Conservation (phyloP, 2,329 filamentous ascomycete species). For the Cercospora beticola region DNA sequence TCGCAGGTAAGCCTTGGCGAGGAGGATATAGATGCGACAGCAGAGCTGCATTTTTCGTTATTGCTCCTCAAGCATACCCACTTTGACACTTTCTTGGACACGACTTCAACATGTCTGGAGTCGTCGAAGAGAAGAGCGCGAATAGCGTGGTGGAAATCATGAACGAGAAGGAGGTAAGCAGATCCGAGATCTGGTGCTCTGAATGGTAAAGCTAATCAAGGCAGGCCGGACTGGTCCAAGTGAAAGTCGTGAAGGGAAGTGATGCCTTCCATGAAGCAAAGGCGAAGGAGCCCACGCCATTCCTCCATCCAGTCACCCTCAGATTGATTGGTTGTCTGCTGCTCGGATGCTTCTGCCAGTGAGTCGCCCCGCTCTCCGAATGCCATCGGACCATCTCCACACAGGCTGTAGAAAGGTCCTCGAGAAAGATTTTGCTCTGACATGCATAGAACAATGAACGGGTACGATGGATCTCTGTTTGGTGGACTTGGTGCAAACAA, state of each 20-base stretch:
- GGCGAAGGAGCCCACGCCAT: slow-evolving; percentile 51
- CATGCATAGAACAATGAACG: slow-evolving; percentile 40
- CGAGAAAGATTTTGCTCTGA: not conserved
- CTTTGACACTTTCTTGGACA: not conserved
- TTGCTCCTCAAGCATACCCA: not conserved
- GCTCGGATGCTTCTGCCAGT: slow-evolving; percentile 43
- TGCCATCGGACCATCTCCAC: not conserved
- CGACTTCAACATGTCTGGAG: slow-evolving; percentile 8
- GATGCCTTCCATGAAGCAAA: slow-evolving; percentile 58
- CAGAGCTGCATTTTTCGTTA: not conserved
- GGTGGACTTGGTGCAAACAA: slow-evolving; percentile 53
- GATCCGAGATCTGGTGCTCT: not conserved
- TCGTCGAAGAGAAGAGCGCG: slow-evolving; percentile 13
- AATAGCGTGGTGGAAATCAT: slow-evolving; percentile 15
- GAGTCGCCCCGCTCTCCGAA: slow-evolving; percentile 5
- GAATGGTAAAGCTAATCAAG: not conserved
- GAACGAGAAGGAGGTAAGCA: slow-evolving; percentile 18
- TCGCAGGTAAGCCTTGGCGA: slow-evolving; percentile 7
- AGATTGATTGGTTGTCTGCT: slow-evolving; percentile 31
- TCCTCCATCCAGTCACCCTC: slow-evolving; percentile 23
- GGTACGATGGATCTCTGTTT: slow-evolving; percentile 60
- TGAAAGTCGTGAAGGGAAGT: slow-evolving; percentile 49
- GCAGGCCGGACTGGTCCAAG: slow-evolving; percentile 14
- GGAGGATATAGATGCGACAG: slow-evolving; percentile 13
- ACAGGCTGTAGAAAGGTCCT: not conserved